These are phyloP conservation scores for Penicillium brevicompactum DNA, from an alignment of 2,329 filamentous ascomycete species.

Conservation along the genomic window DNA sequence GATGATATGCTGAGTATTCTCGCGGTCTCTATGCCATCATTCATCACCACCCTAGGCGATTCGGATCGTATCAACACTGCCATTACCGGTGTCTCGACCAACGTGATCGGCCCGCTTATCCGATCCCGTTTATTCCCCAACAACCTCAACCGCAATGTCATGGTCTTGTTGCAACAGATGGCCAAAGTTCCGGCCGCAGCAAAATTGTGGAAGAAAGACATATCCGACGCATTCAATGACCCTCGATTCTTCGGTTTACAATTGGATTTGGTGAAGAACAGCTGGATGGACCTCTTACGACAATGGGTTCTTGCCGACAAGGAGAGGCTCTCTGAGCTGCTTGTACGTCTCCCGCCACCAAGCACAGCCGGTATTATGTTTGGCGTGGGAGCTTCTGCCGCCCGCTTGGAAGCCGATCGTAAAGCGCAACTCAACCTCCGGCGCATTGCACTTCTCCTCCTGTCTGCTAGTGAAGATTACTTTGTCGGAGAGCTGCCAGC, in stretches of 20 bases:
- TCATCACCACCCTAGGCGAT: slow-evolving; percentile 82
- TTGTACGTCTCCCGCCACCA: slow-evolving; percentile 77
- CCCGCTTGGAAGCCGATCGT: slow-evolving; percentile 90
- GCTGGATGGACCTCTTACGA: slow-evolving; percentile 80
- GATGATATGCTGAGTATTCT: slow-evolving; percentile 82
- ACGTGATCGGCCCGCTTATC: slow-evolving; percentile 78
- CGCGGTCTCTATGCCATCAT: slow-evolving; percentile 73
- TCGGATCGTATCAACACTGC: slow-evolving; percentile 79
- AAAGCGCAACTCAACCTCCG: slow-evolving; percentile 89
- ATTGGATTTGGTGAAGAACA: slow-evolving; percentile 64
- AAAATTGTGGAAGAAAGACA: slow-evolving; percentile 90
- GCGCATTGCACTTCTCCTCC: slow-evolving; percentile 74
- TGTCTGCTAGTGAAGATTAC: slow-evolving; percentile 75
- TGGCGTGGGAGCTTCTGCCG: slow-evolving; percentile 93
- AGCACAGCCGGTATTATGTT: slow-evolving; percentile 96
- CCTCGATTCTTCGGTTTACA: slow-evolving; percentile 77
- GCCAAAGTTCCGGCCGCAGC: slow-evolving; percentile 76
- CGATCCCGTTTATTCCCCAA: slow-evolving; percentile 85
- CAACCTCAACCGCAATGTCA: slow-evolving; percentile 71
- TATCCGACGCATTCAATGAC: slow-evolving; percentile 90
- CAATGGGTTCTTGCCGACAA: slow-evolving; percentile 88
- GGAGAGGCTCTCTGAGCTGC: slow-evolving; percentile 79
- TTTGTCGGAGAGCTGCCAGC: slow-evolving; percentile 74
- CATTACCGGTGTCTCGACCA: slow-evolving; percentile 77
- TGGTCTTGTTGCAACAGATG: slow-evolving; percentile 76